Evolutionary conservation across 2,329 filamentous ascomycete genomes (phyloP).

Genomic region (Ceratocystis destructans): DNA sequence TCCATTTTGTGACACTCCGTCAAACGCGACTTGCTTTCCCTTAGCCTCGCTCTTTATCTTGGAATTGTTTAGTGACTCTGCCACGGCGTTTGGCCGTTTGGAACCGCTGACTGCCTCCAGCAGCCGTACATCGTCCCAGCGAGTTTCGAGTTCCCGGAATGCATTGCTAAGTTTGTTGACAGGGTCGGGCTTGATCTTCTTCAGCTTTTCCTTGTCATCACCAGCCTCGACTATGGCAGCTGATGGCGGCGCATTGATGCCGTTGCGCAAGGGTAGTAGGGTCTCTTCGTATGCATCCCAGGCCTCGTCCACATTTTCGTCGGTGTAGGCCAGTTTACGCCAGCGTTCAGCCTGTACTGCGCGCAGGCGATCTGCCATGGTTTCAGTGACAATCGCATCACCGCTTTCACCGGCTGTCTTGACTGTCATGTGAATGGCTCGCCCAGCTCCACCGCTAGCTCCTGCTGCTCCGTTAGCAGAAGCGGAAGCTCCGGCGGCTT

Average conservation of each 20-base stretch:
- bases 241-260: slow-evolving; percentile 7
- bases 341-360: slow-evolving; percentile 71
- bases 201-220: slow-evolving; percentile 12
- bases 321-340: slow-evolving; percentile 64
- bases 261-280: slow-evolving; percentile 33
- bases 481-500: slow-evolving; percentile 21
- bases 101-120: slow-evolving; percentile 17
- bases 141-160: slow-evolving; percentile 13
- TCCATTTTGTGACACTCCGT: neutral
- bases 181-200: slow-evolving; percentile 19
- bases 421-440: slow-evolving; percentile 74
- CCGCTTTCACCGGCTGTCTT: slow-evolving; percentile 56
- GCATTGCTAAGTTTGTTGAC: slow-evolving; percentile 14
- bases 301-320: slow-evolving; percentile 63
- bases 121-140: slow-evolving; percentile 17
- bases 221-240: neutral
- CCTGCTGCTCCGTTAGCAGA: slow-evolving; percentile 28
- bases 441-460: slow-evolving; percentile 37
- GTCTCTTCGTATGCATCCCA: slow-evolving; percentile 65
- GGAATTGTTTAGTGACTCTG: slow-evolving; percentile 2
- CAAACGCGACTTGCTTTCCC: slow-evolving; percentile 13
- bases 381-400: slow-evolving; percentile 51
- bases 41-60: slow-evolving; percentile 10
- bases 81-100: slow-evolving; percentile 13
- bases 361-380: slow-evolving; percentile 61